phyloP scores from a whole-genome alignment of 441 rosid species.

The Gossypium aridum region DNA sequence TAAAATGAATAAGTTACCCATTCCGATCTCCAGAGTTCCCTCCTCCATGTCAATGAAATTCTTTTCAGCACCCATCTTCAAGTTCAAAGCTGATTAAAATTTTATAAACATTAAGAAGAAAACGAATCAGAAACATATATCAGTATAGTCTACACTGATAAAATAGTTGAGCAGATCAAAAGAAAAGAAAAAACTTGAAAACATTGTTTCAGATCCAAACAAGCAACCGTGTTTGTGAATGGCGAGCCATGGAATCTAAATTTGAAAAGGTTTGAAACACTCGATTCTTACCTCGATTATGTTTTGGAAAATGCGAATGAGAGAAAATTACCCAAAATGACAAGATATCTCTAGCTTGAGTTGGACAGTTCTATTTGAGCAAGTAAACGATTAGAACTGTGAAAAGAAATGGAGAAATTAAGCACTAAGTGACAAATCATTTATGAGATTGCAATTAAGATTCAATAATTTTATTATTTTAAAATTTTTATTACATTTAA shows the following conservation, averaged over 20 bases:
- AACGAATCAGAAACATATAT: not conserved
- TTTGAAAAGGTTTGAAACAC: not conserved
- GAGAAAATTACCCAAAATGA: not conserved
- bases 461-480: too few species aligned
- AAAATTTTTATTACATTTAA: too few species aligned
- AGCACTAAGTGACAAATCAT: not conserved
- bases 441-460: too few species aligned
- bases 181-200: not conserved
- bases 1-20: slow-evolving; percentile 51
- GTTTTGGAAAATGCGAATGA: not conserved
- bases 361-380: not conserved
- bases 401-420: not conserved
- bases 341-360: not conserved
- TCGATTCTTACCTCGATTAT: not conserved
- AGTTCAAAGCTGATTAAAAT: not conserved
- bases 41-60: slow-evolving; percentile 59
- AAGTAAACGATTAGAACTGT: not conserved
- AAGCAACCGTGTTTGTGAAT: not conserved
- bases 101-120: not conserved
- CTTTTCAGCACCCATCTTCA: slow-evolving; percentile 40
- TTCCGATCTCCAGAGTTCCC: slow-evolving; percentile 79
- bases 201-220: not conserved
- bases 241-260: not conserved
- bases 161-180: not conserved
- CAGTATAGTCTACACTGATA: not conserved